Evolutionary conservation across 768 basidiomycete species (phyloP).

Genomic region (Pholiota conissans): DNA sequence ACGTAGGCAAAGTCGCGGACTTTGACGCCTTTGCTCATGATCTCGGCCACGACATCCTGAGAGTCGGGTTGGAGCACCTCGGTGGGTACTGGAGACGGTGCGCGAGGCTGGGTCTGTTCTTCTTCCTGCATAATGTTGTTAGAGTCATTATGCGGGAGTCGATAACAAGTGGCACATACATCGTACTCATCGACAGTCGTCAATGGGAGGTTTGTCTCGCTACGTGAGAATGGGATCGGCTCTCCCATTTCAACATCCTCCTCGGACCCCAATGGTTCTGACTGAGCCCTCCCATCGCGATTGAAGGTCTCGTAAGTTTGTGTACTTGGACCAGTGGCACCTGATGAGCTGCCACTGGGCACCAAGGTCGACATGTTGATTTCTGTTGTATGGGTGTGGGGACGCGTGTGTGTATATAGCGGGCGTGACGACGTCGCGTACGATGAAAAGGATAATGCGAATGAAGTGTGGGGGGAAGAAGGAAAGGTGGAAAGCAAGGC

Average conservation of each 20-base stretch:
- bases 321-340: not conserved
- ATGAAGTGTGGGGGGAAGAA: not conserved
- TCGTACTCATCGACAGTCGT: not conserved
- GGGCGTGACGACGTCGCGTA: not conserved
- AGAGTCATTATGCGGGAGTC: not conserved
- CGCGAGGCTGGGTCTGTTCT: not conserved
- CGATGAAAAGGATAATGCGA: not conserved
- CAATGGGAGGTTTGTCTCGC: not conserved
- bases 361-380: not conserved
- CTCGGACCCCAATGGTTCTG: not conserved
- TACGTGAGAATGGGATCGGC: not conserved
- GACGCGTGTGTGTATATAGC: not conserved
- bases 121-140: not conserved
- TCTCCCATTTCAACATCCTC: not conserved
- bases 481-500: not conserved
- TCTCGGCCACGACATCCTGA: not conserved
- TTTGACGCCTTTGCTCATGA: slow-evolving; percentile 24
- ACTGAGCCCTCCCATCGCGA: not conserved
- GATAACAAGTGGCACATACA: not conserved
- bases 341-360: not conserved
- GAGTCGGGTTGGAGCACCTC: not conserved
- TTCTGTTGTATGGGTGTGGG: not conserved
- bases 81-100: not conserved
- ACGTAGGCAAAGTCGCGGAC: slow-evolving; percentile 41
- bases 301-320: not conserved